Percentiles rank a stretch among this genome's conserved stretches.
These are phyloP conservation scores for Plasmodium ovale DNA, from an alignment of 169 alveolate species.

Conservation along the genomic window DNA sequence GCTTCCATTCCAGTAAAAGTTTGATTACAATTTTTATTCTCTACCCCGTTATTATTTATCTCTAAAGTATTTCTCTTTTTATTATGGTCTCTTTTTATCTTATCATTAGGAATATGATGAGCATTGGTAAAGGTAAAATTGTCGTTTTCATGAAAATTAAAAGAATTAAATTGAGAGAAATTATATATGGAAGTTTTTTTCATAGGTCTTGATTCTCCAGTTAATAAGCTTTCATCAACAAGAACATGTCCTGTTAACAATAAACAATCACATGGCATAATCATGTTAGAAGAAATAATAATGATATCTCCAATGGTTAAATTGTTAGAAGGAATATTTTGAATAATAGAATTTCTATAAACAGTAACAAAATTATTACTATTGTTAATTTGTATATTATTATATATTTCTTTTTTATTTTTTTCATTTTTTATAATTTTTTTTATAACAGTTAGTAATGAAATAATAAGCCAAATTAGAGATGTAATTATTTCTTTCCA, in stretches of 20 bases:
- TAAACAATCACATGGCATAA: constrained; percentile 90
- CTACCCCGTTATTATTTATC: not conserved
- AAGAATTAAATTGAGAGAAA: constrained; percentile 36
- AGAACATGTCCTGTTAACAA: constrained; percentile 88
- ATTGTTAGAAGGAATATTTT: constrained; percentile 80
- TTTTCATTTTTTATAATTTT: constrained; percentile 83
- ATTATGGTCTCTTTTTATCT: no score
- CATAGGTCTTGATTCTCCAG: constrained; percentile 92
- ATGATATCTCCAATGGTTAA: constrained; percentile 88
- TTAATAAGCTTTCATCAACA: constrained; percentile 90
- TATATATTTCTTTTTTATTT: constrained; percentile 83
- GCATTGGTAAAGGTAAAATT: not conserved
- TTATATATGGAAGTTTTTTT: constrained; percentile 84
- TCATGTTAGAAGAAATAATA: constrained; percentile 79
- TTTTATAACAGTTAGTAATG: constrained; percentile 78
- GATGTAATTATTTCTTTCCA: constrained; percentile 87
- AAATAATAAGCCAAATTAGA: constrained; percentile 83
- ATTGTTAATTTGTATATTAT: constrained; percentile 77
- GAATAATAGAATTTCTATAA: constrained; percentile 81
- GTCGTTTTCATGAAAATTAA: constrained; percentile 31
- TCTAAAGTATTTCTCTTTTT: not conserved
- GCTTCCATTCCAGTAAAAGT: no score
- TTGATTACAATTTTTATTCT: not conserved
- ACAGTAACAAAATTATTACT: constrained; percentile 80
- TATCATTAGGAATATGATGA: not conserved